A percentile compares a stretch with the other conserved stretches of the same genome.
These are phyloP conservation scores for Citrus cavaleriei DNA, from an alignment of 345 rosid species.

Conservation along the genomic window DNA sequence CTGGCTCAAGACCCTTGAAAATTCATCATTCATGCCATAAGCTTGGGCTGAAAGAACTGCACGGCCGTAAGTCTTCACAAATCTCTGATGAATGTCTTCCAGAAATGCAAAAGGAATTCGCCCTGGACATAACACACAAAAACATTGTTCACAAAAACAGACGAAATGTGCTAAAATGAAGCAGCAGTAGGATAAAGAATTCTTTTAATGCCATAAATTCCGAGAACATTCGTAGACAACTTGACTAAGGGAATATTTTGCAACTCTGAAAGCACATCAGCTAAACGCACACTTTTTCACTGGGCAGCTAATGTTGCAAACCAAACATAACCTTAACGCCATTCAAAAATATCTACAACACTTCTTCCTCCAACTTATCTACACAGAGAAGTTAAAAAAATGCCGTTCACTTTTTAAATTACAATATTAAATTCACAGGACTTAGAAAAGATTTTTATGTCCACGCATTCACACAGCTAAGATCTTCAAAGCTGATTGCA, in stretches of 20 bases:
- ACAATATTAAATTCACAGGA: neutral
- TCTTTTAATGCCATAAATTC: neutral
- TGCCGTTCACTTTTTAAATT: neutral
- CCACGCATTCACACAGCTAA: neutral
- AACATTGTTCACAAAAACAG: neutral
- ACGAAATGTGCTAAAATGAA: neutral
- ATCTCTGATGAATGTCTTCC: slow-evolving; percentile 93
- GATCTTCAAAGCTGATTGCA: neutral
- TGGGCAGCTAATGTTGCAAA: neutral
- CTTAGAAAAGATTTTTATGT: neutral
- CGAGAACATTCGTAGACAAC: neutral
- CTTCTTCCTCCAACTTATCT: neutral
- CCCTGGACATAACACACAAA: slow-evolving; percentile 37
- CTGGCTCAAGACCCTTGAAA: slow-evolving; percentile 90
- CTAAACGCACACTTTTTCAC: neutral
- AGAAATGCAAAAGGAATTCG: slow-evolving; percentile 89
- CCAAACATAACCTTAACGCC: neutral
- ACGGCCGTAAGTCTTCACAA: slow-evolving; percentile 65
- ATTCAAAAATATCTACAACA: neutral
- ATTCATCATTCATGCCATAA: slow-evolving; percentile 93
- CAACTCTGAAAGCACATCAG: neutral
- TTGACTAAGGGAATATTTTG: neutral
- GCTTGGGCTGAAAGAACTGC: slow-evolving; percentile 81
- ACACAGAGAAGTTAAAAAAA: neutral
- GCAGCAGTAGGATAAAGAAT: neutral